Conservation (phyloP, 1,284 basidiomycete species). For the Austroboletus niveus region DNA sequence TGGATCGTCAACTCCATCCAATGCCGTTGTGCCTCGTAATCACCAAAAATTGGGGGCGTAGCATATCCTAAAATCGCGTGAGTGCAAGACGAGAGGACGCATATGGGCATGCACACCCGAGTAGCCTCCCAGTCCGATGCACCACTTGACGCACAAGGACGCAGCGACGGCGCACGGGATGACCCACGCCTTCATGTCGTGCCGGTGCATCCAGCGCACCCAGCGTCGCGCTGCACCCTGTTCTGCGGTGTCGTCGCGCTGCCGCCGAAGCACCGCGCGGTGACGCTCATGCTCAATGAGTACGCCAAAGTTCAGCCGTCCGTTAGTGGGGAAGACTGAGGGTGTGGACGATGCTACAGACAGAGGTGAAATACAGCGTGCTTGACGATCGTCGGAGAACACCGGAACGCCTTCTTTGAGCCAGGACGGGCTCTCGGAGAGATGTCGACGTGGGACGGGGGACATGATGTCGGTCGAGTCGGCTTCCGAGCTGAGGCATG, state of each 20-base stretch:
- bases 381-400: constrained; percentile 30
- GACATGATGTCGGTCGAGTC: constrained; percentile 47
- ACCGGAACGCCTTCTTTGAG: constrained; percentile 30
- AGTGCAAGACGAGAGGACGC: background rate
- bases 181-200: constrained; percentile 57
- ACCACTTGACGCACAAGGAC: constrained; percentile 62
- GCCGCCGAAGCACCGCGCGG: constrained; percentile 11
- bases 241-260: constrained; percentile 28
- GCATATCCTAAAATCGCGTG: constrained; percentile 48
- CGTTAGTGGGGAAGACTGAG: constrained; percentile 21
- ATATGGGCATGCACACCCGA: constrained; percentile 56
- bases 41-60: constrained; percentile 82
- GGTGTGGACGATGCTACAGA: constrained; percentile 45
- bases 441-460: constrained; percentile 55
- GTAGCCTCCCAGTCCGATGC: constrained; percentile 74
- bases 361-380: constrained; percentile 38
- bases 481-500: constrained; percentile 13
- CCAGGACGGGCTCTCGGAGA: constrained; percentile 51
- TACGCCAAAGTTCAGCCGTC: constrained; percentile 36
- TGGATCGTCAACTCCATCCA: constrained; percentile 91
- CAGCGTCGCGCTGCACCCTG: constrained; percentile 57
- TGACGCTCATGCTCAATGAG: constrained; percentile 36
- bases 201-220: constrained; percentile 75
- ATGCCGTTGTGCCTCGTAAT: constrained; percentile 92
- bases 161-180: constrained; percentile 51